These are phyloP conservation scores for Auriculariales sp. DNA, from an alignment of 768 basidiomycete species.

Conservation along the genomic window DNA sequence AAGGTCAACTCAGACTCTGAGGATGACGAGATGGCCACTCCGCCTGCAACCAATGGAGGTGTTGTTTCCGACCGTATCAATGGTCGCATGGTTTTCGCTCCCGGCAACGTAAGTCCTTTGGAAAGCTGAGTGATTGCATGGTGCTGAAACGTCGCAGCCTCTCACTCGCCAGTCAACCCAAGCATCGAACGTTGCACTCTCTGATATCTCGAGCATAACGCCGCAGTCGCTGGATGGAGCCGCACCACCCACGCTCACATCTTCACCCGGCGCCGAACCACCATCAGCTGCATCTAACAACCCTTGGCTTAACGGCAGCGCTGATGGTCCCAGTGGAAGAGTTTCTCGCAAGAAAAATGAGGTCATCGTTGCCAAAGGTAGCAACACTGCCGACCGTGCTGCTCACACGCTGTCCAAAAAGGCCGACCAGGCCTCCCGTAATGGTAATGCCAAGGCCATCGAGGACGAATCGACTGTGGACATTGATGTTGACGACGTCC, in stretches of 20 bases:
- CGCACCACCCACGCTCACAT: constrained; percentile 8
- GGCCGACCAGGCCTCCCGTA: constrained; percentile 37
- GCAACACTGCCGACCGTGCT: constrained; percentile 44
- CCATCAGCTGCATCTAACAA: constrained; percentile 27
- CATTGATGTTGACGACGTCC: constrained; percentile 43
- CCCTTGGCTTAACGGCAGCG: constrained; percentile 59
- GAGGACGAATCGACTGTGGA: constrained; percentile 70
- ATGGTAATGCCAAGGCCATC: constrained; percentile 42
- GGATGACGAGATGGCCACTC: constrained; percentile 16
- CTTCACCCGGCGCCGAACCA: constrained; percentile 9
- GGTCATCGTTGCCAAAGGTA: constrained; percentile 53
- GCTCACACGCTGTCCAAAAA: constrained; percentile 64
- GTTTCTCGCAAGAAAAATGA: constrained; percentile 59
- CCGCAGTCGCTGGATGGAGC: constrained; percentile 44
- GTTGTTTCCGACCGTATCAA: constrained; percentile 41
- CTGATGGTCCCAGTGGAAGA: constrained; percentile 21
- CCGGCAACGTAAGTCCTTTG: constrained; percentile 21
- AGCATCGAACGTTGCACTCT: constrained; percentile 12
- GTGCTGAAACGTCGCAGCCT: constrained; percentile 1
- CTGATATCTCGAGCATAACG: constrained; percentile 56
- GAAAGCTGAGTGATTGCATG: constrained; percentile 24
- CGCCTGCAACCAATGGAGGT: constrained; percentile 9
- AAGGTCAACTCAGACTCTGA: constrained; percentile 18
- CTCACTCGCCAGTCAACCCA: background rate
- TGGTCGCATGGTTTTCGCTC: constrained; percentile 50